phyloP scores from a whole-genome alignment of 148 eudicot genomes.

The Bassia scoparia region DNA sequence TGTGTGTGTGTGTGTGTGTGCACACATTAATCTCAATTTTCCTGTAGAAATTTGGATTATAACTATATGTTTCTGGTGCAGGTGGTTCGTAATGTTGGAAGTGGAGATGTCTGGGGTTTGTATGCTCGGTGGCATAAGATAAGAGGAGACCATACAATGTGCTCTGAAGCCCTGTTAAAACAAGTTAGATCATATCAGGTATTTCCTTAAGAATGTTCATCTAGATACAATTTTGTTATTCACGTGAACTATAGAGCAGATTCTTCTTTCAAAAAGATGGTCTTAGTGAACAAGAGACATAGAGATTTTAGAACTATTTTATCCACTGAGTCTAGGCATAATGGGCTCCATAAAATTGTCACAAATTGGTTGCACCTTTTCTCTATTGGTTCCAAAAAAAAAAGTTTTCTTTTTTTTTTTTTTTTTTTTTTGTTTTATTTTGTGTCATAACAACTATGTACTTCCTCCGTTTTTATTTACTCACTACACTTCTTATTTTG shows the following conservation, averaged over 20 bases:
- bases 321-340: too few relatives aligned
- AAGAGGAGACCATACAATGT: slow-evolving; percentile 82
- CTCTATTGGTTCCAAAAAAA: too few relatives aligned
- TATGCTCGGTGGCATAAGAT: slow-evolving; percentile 92
- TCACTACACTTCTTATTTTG: too few relatives aligned
- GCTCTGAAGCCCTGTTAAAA: slow-evolving; percentile 78
- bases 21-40: background rate
- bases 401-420: too few relatives aligned
- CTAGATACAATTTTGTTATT: background rate
- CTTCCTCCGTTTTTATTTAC: too few relatives aligned
- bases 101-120: slow-evolving; percentile 76
- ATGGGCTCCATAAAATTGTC: too few relatives aligned
- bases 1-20: background rate
- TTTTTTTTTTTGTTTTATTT: too few relatives aligned
- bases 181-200: slow-evolving; percentile 95
- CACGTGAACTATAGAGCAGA: background rate
- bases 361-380: too few relatives aligned
- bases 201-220: background rate
- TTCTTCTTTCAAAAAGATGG: background rate
- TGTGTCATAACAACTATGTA: too few relatives aligned
- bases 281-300: too few relatives aligned
- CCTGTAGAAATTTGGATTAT: background rate
- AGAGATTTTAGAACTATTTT: too few relatives aligned
- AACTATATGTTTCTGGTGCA: slow-evolving; percentile 21
- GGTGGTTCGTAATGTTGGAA: slow-evolving; percentile 64